phyloP scores from a whole-genome alignment of 2,329 filamentous ascomycete species.

The Orbilia oligospora region DNA sequence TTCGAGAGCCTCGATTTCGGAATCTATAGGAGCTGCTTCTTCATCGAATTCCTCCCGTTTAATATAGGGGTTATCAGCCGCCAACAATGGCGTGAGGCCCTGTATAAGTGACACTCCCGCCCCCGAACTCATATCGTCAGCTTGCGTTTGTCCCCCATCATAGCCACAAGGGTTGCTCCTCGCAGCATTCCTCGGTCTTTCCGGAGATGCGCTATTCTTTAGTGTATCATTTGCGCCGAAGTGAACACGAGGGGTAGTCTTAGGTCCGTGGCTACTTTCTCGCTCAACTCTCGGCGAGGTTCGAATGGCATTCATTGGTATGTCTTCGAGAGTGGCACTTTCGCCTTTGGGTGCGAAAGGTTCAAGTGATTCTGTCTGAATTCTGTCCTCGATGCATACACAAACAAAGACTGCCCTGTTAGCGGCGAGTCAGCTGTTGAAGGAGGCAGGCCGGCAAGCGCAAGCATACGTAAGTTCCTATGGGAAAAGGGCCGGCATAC shows the following conservation, averaged over 20 bases:
- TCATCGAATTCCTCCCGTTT: slow-evolving; percentile 48
- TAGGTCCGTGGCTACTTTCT: not conserved
- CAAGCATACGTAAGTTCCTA: too few relatives aligned
- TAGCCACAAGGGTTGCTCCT: not conserved
- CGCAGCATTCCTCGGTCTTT: not conserved
- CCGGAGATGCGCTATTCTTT: not conserved
- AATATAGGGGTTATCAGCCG: slow-evolving; percentile 27
- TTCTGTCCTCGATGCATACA: not conserved
- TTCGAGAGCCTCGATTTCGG: not conserved
- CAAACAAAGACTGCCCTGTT: too few relatives aligned
- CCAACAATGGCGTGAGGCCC: slow-evolving; percentile 14
- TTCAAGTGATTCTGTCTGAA: not conserved
- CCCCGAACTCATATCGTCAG: not conserved
- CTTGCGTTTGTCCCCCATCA: not conserved
- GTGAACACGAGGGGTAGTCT: not conserved
- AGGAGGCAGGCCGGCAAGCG: too few relatives aligned
- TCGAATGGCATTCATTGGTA: not conserved
- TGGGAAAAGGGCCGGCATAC: too few relatives aligned
- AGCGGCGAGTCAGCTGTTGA: too few relatives aligned
- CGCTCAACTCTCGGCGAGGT: too few relatives aligned
- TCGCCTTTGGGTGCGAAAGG: not conserved
- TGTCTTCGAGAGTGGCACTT: not conserved
- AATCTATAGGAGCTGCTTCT: slow-evolving; percentile 12
- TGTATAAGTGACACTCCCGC: not conserved
- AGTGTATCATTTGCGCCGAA: not conserved